phyloP scores from a whole-genome alignment of 495 filamentous ascomycete genomes.

The Copromyces sp. region DNA sequence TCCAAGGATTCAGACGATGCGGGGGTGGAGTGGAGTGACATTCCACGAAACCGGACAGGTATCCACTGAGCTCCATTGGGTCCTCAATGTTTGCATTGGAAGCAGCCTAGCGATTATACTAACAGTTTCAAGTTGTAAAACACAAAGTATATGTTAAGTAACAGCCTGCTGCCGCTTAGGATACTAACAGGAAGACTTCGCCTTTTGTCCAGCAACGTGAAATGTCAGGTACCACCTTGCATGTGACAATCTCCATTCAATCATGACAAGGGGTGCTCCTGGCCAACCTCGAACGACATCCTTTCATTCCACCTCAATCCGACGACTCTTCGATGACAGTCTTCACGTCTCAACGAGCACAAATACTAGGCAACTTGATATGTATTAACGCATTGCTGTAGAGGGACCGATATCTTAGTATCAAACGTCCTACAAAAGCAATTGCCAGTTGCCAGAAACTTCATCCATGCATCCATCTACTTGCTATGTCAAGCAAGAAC shows the following conservation, averaged over 20 bases:
- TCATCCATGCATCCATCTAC: background rate
- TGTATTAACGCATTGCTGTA: background rate
- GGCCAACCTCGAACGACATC: background rate
- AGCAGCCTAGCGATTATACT: background rate
- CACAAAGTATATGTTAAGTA: background rate
- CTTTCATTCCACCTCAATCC: background rate
- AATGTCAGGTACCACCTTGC: background rate
- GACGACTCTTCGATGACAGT: background rate
- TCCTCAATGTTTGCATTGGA: background rate
- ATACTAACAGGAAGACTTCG: background rate
- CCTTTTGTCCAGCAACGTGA: background rate
- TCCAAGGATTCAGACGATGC: background rate
- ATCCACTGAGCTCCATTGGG: background rate
- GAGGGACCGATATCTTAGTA: background rate
- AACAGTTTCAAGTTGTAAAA: fast-evolving
- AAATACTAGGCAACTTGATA: background rate
- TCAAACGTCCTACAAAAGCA: background rate
- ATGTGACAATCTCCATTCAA: background rate
- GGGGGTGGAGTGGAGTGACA: background rate
- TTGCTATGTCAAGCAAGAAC: background rate
- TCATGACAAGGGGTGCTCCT: background rate
- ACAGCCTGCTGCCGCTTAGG: background rate
- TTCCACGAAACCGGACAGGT: background rate
- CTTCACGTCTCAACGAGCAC: background rate
- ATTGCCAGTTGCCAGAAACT: background rate